These are phyloP conservation scores for Fusarium sp. DNA, from an alignment of 2,329 filamentous ascomycete genomes.

Conservation along the genomic window DNA sequence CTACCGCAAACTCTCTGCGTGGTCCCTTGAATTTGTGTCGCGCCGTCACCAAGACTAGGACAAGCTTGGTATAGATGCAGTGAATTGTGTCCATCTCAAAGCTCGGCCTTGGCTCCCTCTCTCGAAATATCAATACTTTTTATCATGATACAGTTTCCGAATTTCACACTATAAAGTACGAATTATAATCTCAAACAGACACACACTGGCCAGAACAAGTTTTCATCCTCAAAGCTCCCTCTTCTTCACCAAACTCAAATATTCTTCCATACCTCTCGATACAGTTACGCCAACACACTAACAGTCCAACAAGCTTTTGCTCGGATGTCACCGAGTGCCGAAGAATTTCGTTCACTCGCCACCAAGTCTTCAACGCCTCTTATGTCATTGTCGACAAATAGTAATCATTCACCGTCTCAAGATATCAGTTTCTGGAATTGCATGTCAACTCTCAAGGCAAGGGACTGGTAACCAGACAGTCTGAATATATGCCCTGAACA, in stretches of 20 bases:
- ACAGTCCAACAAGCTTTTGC: slow-evolving; percentile 28
- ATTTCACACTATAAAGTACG: not conserved
- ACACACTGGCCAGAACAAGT: not conserved
- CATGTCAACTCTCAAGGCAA: not conserved
- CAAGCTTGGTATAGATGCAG: slow-evolving; percentile 18
- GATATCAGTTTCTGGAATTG: not conserved
- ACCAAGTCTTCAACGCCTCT: slow-evolving; percentile 9
- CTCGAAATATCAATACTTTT: not conserved
- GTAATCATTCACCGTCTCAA: not conserved
- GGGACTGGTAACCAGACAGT: not conserved
- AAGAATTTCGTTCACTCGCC: slow-evolving; percentile 18
- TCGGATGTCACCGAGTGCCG: slow-evolving; percentile 19
- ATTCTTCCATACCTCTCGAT: not conserved
- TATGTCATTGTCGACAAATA: slow-evolving; percentile 28
- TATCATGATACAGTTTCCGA: not conserved
- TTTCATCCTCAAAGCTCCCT: not conserved
- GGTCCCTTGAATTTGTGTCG: slow-evolving; percentile 31
- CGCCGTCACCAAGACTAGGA: slow-evolving; percentile 18
- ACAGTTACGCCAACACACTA: not conserved
- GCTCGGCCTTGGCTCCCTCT: slow-evolving; percentile 4
- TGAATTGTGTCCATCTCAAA: not conserved
- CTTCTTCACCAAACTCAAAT: not conserved
- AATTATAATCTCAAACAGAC: not conserved
- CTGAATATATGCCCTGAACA: not conserved
- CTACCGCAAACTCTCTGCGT: slow-evolving; percentile 7